Evolutionary conservation across 192 early-diverging fungal species (phyloP).

Genomic region (Coemansia sp.): DNA sequence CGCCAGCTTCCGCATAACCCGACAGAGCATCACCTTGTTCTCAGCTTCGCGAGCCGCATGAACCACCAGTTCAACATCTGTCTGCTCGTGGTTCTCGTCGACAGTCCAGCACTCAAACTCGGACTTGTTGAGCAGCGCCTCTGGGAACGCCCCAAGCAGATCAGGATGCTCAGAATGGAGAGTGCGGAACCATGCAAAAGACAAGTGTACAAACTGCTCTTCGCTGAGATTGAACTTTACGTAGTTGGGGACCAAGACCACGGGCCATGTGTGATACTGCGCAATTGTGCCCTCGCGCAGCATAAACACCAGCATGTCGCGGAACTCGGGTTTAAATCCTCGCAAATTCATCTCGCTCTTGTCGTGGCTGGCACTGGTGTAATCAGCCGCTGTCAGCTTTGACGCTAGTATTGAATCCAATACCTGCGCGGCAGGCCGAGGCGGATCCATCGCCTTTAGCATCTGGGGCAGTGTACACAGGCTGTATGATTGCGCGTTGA

Average conservation of each 20-base stretch:
- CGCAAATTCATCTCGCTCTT: conserved; percentile 21
- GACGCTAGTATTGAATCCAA: conserved; percentile 22
- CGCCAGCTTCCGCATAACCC: conserved; percentile 49
- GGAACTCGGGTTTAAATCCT: conserved; percentile 64
- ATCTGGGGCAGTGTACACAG: conserved; percentile 41
- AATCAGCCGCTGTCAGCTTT: conserved; percentile 41
- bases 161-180: conserved; percentile 49
- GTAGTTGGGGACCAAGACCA: conserved; percentile 63
- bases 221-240: conserved; percentile 52
- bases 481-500: conserved; percentile 14
- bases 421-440: conserved; percentile 37
- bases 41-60: conserved; percentile 34
- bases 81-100: conserved; percentile 34
- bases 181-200: conserved; percentile 44
- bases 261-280: conserved; percentile 80
- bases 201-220: conserved; percentile 45
- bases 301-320: conserved; percentile 82
- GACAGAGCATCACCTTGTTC: conserved; percentile 34
- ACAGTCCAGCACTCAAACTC: conserved; percentile 38
- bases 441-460: conserved; percentile 39
- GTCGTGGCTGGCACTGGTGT: conserved; percentile 23
- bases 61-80: conserved; percentile 20
- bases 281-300: conserved; percentile 73
- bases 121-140: conserved; percentile 32
- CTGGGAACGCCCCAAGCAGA: conserved; percentile 45